A percentile compares a stretch with the other conserved stretches of the same genome.
Conservation (phyloP, 2,329 filamentous ascomycete species). For the Paecilomyces formosus region DNA sequence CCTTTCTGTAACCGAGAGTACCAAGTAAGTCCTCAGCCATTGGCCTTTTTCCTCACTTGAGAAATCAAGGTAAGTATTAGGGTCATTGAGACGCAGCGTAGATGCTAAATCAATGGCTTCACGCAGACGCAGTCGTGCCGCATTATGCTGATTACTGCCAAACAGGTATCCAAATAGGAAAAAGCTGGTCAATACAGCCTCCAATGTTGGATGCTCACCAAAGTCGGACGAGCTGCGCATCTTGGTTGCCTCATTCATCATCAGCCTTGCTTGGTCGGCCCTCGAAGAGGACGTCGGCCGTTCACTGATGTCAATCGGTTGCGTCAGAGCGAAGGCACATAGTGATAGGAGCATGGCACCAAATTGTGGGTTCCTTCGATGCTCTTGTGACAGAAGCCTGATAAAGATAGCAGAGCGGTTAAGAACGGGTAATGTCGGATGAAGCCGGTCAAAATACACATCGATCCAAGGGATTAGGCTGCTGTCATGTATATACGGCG, state of each 20-base stretch:
- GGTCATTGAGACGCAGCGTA: constrained; percentile 33
- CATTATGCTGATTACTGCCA: constrained; percentile 64
- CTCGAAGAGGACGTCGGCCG: constrained; percentile 26
- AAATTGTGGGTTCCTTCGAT: constrained; percentile 36
- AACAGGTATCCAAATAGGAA: constrained; percentile 69
- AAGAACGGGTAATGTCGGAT: constrained; percentile 36
- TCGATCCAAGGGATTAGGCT: constrained; percentile 37
- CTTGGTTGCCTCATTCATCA: constrained; percentile 37
- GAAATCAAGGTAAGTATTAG: constrained; percentile 29
- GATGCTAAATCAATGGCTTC: constrained; percentile 51
- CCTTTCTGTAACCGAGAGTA: constrained; percentile 31
- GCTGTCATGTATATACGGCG: constrained; percentile 30
- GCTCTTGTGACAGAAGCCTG: constrained; percentile 35
- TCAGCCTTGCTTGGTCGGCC: constrained; percentile 30
- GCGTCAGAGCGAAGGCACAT: constrained; percentile 38
- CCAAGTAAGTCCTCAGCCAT: constrained; percentile 27
- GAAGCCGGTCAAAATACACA: constrained; percentile 38
- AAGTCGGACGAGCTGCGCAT: constrained; percentile 37
- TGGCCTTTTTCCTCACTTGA: constrained; percentile 31
- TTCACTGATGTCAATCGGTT: constrained; percentile 39
- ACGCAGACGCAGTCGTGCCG: constrained; percentile 69
- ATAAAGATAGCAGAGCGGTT: constrained; percentile 34
- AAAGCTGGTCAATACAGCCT: constrained; percentile 57
- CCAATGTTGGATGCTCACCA: constrained; percentile 33
- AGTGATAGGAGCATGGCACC: constrained; percentile 37